Percentiles rank a stretch among this genome's conserved stretches.
phyloP scores from a whole-genome alignment of 1,284 basidiomycete genomes.

The Ganoderma sp. region DNA sequence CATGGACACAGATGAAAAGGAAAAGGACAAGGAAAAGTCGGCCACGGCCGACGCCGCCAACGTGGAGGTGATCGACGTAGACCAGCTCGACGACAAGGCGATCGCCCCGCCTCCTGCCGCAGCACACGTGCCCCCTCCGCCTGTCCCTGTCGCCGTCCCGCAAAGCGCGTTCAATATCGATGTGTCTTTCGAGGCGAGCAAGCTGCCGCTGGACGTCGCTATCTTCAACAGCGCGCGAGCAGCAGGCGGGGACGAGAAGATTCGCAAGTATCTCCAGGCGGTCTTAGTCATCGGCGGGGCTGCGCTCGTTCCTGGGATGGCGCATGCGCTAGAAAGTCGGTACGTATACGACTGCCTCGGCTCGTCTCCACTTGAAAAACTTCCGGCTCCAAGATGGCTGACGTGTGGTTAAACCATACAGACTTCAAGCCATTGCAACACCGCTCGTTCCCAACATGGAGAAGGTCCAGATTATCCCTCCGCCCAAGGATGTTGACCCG shows the following conservation, averaged over 20 bases:
- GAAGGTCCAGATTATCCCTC: conserved; percentile 87
- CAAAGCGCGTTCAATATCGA: conserved; percentile 63
- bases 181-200: conserved; percentile 84
- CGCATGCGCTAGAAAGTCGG: conserved; percentile 82
- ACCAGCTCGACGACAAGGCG: conserved; percentile 51
- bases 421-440: conserved; percentile 85
- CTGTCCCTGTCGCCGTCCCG: conserved; percentile 31
- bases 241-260: conserved; percentile 86
- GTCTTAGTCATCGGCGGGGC: conserved; percentile 91
- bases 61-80: conserved; percentile 56
- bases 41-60: conserved; percentile 40
- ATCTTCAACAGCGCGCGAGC: conserved; percentile 91
- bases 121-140: conserved; percentile 25
- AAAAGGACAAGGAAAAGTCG: conserved; percentile 6
- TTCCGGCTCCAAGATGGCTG: not conserved
- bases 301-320: conserved; percentile 75
- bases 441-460: conserved; percentile 81
- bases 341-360: conserved; percentile 38
- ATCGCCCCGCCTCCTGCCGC: conserved; percentile 16
- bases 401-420: conserved; percentile 33
- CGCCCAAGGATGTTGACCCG: conserved; percentile 93
- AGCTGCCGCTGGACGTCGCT: conserved; percentile 92
- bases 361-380: not conserved
- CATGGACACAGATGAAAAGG: conserved; percentile 9
- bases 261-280: conserved; percentile 87